Percentiles rank a stretch among this genome's conserved stretches.
Conservation (phyloP, 495 filamentous ascomycete species). For the Bathelium albidoporum region DNA sequence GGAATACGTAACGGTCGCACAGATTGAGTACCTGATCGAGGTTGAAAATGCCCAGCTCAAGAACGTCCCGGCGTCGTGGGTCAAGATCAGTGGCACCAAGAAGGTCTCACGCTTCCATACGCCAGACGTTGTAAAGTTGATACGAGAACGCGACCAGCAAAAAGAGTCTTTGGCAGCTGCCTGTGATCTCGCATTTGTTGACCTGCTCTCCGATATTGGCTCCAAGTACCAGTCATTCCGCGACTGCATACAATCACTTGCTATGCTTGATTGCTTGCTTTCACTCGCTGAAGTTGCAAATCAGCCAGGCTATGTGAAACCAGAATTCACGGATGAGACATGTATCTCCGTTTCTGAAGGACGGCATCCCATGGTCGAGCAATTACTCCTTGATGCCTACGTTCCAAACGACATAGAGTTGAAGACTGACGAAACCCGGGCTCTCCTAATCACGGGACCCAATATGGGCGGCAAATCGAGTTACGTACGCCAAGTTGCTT, state of each 20-base stretch:
- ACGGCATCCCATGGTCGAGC: conserved; percentile 94
- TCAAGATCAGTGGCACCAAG: conserved; percentile 89
- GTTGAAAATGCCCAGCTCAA: conserved; percentile 72
- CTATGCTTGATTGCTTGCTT: conserved; percentile 80
- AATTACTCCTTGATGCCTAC: conserved; percentile 74
- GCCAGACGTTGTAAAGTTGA: conserved; percentile 69
- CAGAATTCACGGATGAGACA: conserved; percentile 59
- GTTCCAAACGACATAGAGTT: conserved; percentile 84
- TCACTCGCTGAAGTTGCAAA: conserved; percentile 73
- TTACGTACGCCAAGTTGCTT: conserved; percentile 84
- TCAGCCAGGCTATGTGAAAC: conserved; percentile 85
- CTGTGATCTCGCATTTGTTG: conserved; percentile 74
- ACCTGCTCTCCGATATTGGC: conserved; percentile 61
- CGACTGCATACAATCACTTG: conserved; percentile 76
- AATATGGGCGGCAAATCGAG: conserved; percentile 98
- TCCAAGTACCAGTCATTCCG: conserved; percentile 78
- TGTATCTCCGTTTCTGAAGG: conserved; percentile 65
- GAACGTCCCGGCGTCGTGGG: conserved; percentile 84
- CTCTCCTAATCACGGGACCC: conserved; percentile 84
- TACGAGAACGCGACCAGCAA: conserved; percentile 87
- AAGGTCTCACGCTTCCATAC: conserved; percentile 90
- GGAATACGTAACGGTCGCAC: conserved; percentile 67
- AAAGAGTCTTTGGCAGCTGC: conserved; percentile 86
- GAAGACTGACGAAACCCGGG: conserved; percentile 49
- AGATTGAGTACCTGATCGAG: conserved; percentile 92